Conservation (phyloP, 495 filamentous ascomycete genomes). For the Aspergillus ellipticus region DNA sequence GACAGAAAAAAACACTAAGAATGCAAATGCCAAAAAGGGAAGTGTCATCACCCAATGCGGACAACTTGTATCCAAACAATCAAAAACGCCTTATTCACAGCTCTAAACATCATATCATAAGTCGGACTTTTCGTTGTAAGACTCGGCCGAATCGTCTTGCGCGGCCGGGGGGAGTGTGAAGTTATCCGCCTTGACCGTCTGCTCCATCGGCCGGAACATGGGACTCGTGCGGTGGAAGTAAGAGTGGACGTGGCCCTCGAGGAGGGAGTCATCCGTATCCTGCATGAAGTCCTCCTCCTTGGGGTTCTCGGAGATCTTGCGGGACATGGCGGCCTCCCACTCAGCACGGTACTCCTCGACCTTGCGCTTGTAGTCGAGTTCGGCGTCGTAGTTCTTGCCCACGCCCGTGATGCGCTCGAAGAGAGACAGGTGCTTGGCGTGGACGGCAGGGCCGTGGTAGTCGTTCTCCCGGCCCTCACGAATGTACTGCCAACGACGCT, state of each 20-base stretch:
- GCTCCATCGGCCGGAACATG: constrained; percentile 47
- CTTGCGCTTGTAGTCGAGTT: constrained; percentile 72
- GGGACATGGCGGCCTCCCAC: constrained; percentile 56
- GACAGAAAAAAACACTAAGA: constrained; percentile 2
- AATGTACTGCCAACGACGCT: constrained; percentile 80
- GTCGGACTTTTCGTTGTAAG: constrained; percentile 22
- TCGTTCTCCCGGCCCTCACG: constrained; percentile 67
- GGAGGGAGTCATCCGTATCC: constrained; percentile 40
- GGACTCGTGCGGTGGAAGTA: constrained; percentile 51
- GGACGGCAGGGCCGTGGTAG: constrained; percentile 85
- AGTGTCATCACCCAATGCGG: constrained; percentile 3
- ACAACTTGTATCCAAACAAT: constrained; percentile 12
- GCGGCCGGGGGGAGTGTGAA: constrained; percentile 42
- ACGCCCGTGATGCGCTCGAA: constrained; percentile 72
- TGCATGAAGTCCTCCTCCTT: constrained; percentile 22
- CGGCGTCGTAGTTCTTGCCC: constrained; percentile 73
- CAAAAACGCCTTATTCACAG: constrained; percentile 4
- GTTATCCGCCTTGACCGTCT: constrained; percentile 32
- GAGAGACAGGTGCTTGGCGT: constrained; percentile 76
- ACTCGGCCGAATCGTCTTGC: constrained; percentile 20
- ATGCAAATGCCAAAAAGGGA: constrained; percentile 6
- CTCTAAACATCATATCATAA: constrained; percentile 8
- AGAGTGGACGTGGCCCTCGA: constrained; percentile 43
- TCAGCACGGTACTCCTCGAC: constrained; percentile 72
- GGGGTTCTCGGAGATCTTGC: constrained; percentile 46